Percentiles rank a stretch among this genome's conserved stretches.
Evolutionary conservation across 192 early-diverging fungal genomes (phyloP).

Genomic region (Backusella australiensis): DNA sequence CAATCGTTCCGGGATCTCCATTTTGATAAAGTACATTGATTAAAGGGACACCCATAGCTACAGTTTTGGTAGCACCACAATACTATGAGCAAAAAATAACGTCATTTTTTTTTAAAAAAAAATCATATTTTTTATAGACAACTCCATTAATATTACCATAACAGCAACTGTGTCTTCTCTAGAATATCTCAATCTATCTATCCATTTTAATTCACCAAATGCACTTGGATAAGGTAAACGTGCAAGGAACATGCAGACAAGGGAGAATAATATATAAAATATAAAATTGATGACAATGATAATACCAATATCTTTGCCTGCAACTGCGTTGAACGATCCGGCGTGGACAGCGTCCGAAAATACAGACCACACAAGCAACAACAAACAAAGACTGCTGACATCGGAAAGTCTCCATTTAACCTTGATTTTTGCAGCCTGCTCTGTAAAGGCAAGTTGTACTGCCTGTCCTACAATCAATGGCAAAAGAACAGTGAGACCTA

Average conservation of each 20-base stretch:
- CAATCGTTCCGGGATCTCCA: slow-evolving; percentile 43
- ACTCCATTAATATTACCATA: slow-evolving; percentile 25
- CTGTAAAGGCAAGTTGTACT: slow-evolving; percentile 44
- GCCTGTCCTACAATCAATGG: slow-evolving; percentile 64
- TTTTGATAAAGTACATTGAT: slow-evolving; percentile 65
- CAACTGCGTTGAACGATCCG: slow-evolving; percentile 46
- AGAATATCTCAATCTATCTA: slow-evolving; percentile 25
- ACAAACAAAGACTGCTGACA: slow-evolving; percentile 54
- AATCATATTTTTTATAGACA: neutral
- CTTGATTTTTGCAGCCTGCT: slow-evolving; percentile 42
- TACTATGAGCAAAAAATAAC: slow-evolving; percentile 32
- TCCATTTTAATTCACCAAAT: slow-evolving; percentile 26
- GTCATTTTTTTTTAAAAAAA: neutral
- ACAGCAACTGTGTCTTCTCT: slow-evolving; percentile 62
- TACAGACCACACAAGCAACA: slow-evolving; percentile 69
- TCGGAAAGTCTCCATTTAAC: slow-evolving; percentile 50
- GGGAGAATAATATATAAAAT: slow-evolving; percentile 52
- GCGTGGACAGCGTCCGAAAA: slow-evolving; percentile 69
- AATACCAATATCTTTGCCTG: slow-evolving; percentile 47
- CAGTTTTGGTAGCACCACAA: slow-evolving; percentile 74
- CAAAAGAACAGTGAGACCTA: slow-evolving; percentile 59
- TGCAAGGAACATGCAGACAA: slow-evolving; percentile 46
- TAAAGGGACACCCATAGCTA: slow-evolving; percentile 74
- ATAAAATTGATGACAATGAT: slow-evolving; percentile 47
- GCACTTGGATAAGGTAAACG: slow-evolving; percentile 35